Evolutionary conservation across 129 eudicot species (phyloP), one percentile per base, ranked within the genome.

Genomic region (Flaveria trinervia): DNA sequence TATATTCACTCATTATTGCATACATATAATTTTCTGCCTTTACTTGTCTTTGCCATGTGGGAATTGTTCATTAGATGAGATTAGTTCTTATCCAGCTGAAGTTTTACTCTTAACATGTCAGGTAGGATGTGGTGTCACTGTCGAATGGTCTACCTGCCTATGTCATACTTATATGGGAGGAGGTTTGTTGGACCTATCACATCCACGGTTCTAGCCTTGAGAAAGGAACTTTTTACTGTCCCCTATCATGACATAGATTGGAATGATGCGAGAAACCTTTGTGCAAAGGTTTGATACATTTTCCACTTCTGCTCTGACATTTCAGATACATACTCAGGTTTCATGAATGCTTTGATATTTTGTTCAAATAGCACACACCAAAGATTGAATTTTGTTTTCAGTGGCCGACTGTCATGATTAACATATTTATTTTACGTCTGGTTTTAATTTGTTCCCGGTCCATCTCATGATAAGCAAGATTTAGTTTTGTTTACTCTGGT

Each of bases 121-220:
- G 98, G 98, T 87, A 87, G 93, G 79, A 90, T 93, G 97, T 93
- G 97, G 98, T 93, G 98, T 78, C 97, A 93, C 80, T 93, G 97
- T 80, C 86, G 98, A 39, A 90, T 93, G 98, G 98, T 93, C 71
- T 93, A 93, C 80, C 83, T 93, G 73, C 98, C 98, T 65, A 90
- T 93, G 97, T 93, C 96, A 50, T 93, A 90, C 83, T 64, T 93
- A 69, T 93, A 93, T 70, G 98, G 97, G 70, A 93, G 86, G 92
- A 88, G 96, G 75, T 88, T 90, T 84, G 97, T 93, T 67, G 98
- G 96, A 71, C 97, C 96, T 44, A 88, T 93, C 46, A 93, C 97
- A 61, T 82, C 93, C 48, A 89, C 91, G 33, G 83, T 90, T 78
- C 71, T 90, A 55, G 86, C 97, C 9, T 84, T 93, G 85, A 84